phyloP scores from a whole-genome alignment of 2,329 filamentous ascomycete species.

The Cytospora leucostoma region DNA sequence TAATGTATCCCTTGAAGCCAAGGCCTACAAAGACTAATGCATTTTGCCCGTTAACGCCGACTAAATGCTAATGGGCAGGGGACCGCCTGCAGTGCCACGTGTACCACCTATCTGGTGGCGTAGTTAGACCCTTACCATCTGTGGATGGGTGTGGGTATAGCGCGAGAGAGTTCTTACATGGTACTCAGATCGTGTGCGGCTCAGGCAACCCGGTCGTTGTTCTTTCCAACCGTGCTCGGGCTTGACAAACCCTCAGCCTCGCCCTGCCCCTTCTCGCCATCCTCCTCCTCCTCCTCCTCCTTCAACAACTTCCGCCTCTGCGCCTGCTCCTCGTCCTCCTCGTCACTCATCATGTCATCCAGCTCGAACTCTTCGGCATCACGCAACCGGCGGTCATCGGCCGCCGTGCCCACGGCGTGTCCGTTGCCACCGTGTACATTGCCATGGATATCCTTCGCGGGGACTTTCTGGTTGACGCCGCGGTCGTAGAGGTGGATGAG shows the following conservation, averaged over 20 bases:
- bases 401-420: constrained; percentile 25
- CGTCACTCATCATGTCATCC: constrained; percentile 85
- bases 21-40: too few species aligned
- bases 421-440: constrained; percentile 29
- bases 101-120: too few species aligned
- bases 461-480: constrained; percentile 41
- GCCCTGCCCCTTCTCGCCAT: constrained; percentile 28
- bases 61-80: too few species aligned
- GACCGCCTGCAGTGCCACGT: too few species aligned
- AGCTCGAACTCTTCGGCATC: constrained; percentile 95
- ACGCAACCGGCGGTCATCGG: constrained; percentile 60
- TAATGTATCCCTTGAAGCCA: too few species aligned
- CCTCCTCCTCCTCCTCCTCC: constrained; percentile 41
- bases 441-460: constrained; percentile 43
- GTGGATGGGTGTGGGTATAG: too few species aligned
- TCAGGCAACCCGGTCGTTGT: constrained; percentile 41
- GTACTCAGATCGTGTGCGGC: not conserved
- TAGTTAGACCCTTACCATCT: too few species aligned
- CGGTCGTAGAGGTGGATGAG: constrained; percentile 83
- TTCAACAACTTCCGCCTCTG: constrained; percentile 41
- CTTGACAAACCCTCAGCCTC: constrained; percentile 42
- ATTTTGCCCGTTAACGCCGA: too few species aligned
- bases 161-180: too few species aligned
- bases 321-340: constrained; percentile 63
- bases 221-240: constrained; percentile 51